Evolutionary conservation across 2,329 filamentous ascomycete genomes (phyloP).

Genomic region (Trichoderma afroharzianum): DNA sequence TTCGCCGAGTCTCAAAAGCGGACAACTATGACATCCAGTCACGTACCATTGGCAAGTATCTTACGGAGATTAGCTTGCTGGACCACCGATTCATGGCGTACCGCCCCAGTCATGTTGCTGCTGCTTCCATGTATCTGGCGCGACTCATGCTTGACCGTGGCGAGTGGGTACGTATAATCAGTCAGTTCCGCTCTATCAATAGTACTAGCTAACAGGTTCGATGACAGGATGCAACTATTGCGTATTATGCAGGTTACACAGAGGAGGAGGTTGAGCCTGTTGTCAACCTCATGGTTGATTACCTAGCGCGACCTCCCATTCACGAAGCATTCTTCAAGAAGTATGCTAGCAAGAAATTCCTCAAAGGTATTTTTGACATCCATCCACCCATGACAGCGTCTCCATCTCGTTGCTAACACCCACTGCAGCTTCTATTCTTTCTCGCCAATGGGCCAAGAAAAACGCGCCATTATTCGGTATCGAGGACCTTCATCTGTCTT

Average conservation of each 20-base stretch:
- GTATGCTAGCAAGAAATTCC: constrained; percentile 98
- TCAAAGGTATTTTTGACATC: constrained; percentile 72
- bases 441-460: constrained; percentile 90
- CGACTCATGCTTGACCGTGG: constrained; percentile 87
- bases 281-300: constrained; percentile 92
- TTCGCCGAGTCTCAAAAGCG: constrained; percentile 96
- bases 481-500: constrained; percentile 44
- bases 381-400: too few relatives aligned
- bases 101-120: constrained; percentile 84
- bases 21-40: constrained; percentile 99
- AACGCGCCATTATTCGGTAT: constrained; percentile 59
- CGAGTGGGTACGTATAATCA: constrained; percentile 67
- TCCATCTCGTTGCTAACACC: neutral
- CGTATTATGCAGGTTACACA: constrained; percentile 88
- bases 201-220: neutral
- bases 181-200: neutral
- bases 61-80: constrained; percentile 93
- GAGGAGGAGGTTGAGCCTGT: constrained; percentile 93
- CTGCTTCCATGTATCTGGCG: constrained; percentile 90
- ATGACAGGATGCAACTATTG: constrained; percentile 71
- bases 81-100: constrained; percentile 92
- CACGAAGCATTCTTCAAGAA: constrained; percentile 99
- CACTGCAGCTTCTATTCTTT: constrained; percentile 74
- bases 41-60: constrained; percentile 93
- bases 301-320: constrained; percentile 81